Conservation (phyloP, 306 rosid genomes). For the Sesbania bispinosa region DNA sequence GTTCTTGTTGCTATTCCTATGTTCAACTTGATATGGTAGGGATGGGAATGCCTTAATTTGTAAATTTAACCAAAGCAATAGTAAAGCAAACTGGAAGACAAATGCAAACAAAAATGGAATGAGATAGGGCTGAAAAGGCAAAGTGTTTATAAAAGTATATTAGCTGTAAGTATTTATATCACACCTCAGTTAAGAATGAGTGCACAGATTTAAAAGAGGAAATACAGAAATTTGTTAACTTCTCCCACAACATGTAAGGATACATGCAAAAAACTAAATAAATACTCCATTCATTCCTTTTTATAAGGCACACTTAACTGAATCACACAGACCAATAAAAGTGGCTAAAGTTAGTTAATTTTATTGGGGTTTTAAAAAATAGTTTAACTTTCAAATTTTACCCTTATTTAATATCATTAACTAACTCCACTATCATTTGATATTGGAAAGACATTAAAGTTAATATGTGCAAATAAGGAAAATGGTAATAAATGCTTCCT, state of each 20-base stretch:
- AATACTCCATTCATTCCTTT: too few species aligned
- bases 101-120: conserved; percentile 5
- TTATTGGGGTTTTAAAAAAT: too few species aligned
- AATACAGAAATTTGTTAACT: not conserved
- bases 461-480: too few species aligned
- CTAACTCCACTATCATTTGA: too few species aligned
- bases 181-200: not conserved
- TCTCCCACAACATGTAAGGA: not conserved
- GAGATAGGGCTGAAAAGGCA: conserved; percentile 10
- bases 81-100: conserved; percentile 5
- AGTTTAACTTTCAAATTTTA: too few species aligned
- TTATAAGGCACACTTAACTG: too few species aligned
- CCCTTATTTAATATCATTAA: too few species aligned
- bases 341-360: too few species aligned
- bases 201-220: not conserved
- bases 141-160: not conserved
- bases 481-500: too few species aligned
- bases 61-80: not conserved
- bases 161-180: not conserved
- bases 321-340: too few species aligned
- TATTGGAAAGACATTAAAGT: too few species aligned
- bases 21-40: not conserved
- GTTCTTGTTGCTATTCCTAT: not conserved
- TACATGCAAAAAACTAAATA: not conserved
- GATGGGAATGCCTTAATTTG: not conserved